Base-by-base conservation (phyloP, 768 basidiomycete species). In the Amanita exitialis region DNA sequence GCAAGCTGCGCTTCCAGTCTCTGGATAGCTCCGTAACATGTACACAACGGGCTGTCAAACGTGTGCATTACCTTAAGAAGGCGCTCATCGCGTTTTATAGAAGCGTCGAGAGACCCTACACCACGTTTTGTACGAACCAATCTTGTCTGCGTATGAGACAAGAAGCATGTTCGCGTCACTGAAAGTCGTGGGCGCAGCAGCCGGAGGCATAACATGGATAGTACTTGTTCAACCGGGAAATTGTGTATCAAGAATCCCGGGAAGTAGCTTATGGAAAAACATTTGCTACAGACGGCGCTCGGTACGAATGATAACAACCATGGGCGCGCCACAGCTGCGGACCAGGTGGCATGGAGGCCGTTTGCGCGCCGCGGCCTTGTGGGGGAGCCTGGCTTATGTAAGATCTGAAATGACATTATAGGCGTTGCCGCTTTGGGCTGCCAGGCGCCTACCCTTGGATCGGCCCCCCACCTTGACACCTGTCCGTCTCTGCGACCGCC, bases 1-100 rank as follows among this genome's bases (percentile, higher is more conserved):
- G 44, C 60, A 25, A 66, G 53, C 37, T 64, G 59, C n/a, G 61
- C 60, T 45, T 66, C 62, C 12, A 65, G 60, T 57, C 56, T 62
- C 62, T 65, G 34, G 4, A 52, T 47, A 13, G 20, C 25, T 52
- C 41, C 20, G 45, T 56, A 27, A 34, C 47, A 42, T 13, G 39
- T 36, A 21, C 30, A 20, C 27, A 42, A 6, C 35, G 6, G 25
- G 27, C 13, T 52, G 28, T 13, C 32, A 16, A 20, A 16, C 2
- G 18, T 8, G 35, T 39, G n/a, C 3, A 18, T 16, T 42, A 61
- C 63, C 58, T 59, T 62, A n/a, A 64, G 51, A 4, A 64, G 57
- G 32, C 59, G 55, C 49, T 66, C 64, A 36, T 66, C 64, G 37
- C 57, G 54, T 43, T 61, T 43, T 36, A 57, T 18, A 4, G 43